Base-by-base conservation (phyloP, 2,329 filamentous ascomycete species). In the Fonsecaea multimorphosa region DNA sequence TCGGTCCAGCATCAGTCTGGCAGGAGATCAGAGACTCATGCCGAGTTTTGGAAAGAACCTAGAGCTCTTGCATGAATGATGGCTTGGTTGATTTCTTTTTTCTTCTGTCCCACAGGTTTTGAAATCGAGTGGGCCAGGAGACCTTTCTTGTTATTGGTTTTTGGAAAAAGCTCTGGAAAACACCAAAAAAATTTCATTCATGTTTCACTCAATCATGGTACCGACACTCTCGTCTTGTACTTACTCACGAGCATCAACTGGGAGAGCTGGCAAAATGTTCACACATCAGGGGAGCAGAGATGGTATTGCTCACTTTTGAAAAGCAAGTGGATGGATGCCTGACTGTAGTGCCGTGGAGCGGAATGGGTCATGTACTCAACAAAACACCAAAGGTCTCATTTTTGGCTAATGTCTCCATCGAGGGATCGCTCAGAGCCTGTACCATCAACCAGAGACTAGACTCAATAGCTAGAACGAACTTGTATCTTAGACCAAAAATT, bases 1-100 rank as follows among this genome's bases (percentile, higher is more conserved):
- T 67, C 22, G 60, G 54, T 57, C 67, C 67, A 69, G 67, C 58
- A 69, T 58, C 67, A 67, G 67, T 59, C 67, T 69, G 67, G 63
- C 65, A 67, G 67, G 65, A 65, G 56, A 67, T 66, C 57, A 58
- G 57, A 61, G 31, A 44, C 58, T 62, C 56, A 58, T 58, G 27
- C 12, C 49, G 54, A 56, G 61, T 64, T 64, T 57, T 63, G 34
- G 51, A 54, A 60, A 64, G 40, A 54, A 52, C 49, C 51, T 44
- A 62, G 58, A 62, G 38, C 61, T 61, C 57, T 55, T 58, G 65
- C 61, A 65, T 68, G 65, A 61, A 63, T 68, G 65, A 63, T 64
- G 67, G 58, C 44, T 64, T 66, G 67, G 63, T 58, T 57, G 38
- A 55, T 55, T 8, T n/a, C 51, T 52, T 55, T 56, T 62, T 54